These are phyloP conservation scores for Raffaelea albimanens DNA, from an alignment of 2,329 filamentous ascomycete genomes.

Conservation along the genomic window DNA sequence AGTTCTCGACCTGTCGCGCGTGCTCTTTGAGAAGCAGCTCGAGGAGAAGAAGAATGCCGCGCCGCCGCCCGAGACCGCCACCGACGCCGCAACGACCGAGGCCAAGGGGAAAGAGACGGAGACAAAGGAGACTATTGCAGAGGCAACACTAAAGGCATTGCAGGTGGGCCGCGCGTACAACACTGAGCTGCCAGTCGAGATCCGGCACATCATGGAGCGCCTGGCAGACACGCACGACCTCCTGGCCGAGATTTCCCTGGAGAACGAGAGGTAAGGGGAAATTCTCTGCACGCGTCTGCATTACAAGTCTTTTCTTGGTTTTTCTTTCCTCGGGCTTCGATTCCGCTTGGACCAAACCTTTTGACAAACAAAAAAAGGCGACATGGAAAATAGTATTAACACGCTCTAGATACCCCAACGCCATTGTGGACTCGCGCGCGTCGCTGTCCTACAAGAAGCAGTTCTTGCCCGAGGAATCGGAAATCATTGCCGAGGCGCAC, in stretches of 20 bases:
- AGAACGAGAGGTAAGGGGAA: slow-evolving; percentile 65
- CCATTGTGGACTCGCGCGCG: slow-evolving; percentile 73
- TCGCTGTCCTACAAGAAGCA: slow-evolving; percentile 71
- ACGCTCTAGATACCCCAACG: slow-evolving; percentile 59
- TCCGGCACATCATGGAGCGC: slow-evolving; percentile 66
- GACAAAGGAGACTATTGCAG: slow-evolving; percentile 29
- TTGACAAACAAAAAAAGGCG: no score
- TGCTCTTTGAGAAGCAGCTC: slow-evolving; percentile 51
- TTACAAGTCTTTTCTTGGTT: not conserved
- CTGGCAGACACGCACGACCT: slow-evolving; percentile 90
- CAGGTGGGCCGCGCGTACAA: slow-evolving; percentile 15
- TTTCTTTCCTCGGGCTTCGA: not conserved
- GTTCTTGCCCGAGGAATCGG: slow-evolving; percentile 70
- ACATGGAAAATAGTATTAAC: not conserved
- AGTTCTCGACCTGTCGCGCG: slow-evolving; percentile 70
- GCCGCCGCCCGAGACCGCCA: slow-evolving; percentile 15
- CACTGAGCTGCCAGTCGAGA: slow-evolving; percentile 19
- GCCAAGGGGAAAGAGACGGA: slow-evolving; percentile 9
- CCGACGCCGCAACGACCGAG: slow-evolving; percentile 12
- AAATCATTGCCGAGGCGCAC: slow-evolving; percentile 85
- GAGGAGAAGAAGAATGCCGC: slow-evolving; percentile 30
- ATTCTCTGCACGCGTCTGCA: no score
- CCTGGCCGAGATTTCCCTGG: slow-evolving; percentile 91
- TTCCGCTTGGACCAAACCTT: not conserved
- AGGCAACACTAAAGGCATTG: not conserved